These are phyloP conservation scores for Grammothele lineata DNA, from an alignment of 768 basidiomycete genomes.

Conservation along the genomic window DNA sequence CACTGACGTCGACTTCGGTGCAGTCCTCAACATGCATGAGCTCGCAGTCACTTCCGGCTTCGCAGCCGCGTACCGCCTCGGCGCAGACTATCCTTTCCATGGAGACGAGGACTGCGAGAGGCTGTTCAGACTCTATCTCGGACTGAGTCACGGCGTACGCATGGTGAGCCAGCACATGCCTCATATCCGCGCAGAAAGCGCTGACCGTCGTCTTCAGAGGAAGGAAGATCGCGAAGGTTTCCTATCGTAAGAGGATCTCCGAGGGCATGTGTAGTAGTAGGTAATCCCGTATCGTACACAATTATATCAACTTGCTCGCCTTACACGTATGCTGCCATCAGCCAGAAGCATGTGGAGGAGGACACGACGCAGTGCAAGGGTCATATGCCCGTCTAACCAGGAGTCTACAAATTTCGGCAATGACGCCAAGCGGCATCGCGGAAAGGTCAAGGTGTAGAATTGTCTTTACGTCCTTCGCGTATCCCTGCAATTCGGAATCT, in stretches of 20 bases:
- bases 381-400: too few relatives aligned
- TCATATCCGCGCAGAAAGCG: not conserved
- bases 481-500: too few relatives aligned
- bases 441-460: too few relatives aligned
- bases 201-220: conserved; percentile 11
- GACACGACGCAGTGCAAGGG: too few relatives aligned
- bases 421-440: too few relatives aligned
- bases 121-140: conserved; percentile 27
- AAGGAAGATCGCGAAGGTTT: conserved; percentile 24
- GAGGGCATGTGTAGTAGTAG: too few relatives aligned
- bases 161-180: conserved; percentile 22
- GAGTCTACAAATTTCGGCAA: too few relatives aligned
- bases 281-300: too few relatives aligned
- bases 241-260: conserved; percentile 14
- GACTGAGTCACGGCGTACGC: conserved; percentile 23
- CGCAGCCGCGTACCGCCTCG: conserved; percentile 35
- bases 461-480: too few relatives aligned
- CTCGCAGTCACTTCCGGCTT: conserved; percentile 38
- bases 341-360: too few relatives aligned
- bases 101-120: conserved; percentile 28
- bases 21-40: conserved; percentile 34
- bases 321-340: too few relatives aligned
- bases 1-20: not conserved
- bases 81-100: conserved; percentile 28
- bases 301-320: too few relatives aligned